Evolutionary conservation across 306 rosid genomes (phyloP), one percentile per base, ranked within the genome.

Genomic region (Gastrolobium bilobum): DNA sequence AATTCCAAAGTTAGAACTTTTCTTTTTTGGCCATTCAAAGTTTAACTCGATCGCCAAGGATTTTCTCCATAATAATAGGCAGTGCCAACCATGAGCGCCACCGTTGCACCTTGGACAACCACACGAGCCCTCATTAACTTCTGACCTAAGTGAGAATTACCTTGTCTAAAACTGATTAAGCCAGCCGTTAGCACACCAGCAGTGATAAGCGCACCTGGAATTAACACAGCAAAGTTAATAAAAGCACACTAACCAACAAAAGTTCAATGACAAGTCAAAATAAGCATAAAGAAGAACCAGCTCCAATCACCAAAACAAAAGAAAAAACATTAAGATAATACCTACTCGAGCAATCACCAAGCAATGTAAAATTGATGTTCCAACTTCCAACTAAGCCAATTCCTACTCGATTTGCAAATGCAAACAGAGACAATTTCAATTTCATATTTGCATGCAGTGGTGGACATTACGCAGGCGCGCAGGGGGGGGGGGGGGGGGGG

Each of bases 101-200:
- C 98, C 0, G 98, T 93, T 50, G 91, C 96, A 77, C 97, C 98
- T 78, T 93, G 98, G 52, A 77, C 94, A 47, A 90, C 94, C 71
- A 93, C 98, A 62, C 98, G 97, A 82, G 96, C 97, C 85, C 98
- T 87, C 98, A 93, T 93, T 77, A 93, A 84, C 86, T 79, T 79
- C 92, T 93, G 98, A 40, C 98, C 98, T 82, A 90, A 61, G 44
- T 87, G 88, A 71, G 98, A 93, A 82, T 93, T 93, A 11, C 98
- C 98, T 85, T 31, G 88, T 78, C 92, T 84, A 86, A 93, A 93
- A 78, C 97, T 93, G 54, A 93, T 86, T 51, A 93, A 84, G 71
- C 98, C 97, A 7, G 97, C 98, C 0, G 98, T 93, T 69, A 91
- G 83, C 66, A 93, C 97, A 3, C 97, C 97, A 14, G 98, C 97